A percentile compares a stretch with the other conserved stretches of the same genome.
phyloP scores from a whole-genome alignment of 1,139 yeast genomes.

The Neolecta irregularis region DNA sequence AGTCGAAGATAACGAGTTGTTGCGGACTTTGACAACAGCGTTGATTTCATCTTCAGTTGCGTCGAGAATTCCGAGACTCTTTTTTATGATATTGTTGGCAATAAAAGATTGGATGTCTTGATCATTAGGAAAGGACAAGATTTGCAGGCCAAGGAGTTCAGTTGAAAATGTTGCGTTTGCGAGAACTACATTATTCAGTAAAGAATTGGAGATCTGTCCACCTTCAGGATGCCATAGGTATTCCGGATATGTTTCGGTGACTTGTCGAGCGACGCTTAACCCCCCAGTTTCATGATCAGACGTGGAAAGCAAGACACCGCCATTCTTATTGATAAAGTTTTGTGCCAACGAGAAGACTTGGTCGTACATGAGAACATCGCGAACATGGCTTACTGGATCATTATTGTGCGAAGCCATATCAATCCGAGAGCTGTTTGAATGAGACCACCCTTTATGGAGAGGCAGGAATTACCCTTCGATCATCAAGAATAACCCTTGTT shows the following conservation, averaged over 20 bases:
- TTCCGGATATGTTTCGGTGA: slow-evolving; percentile 41
- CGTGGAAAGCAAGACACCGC: slow-evolving; percentile 60
- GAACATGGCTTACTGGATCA: slow-evolving; percentile 76
- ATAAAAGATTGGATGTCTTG: too few species aligned
- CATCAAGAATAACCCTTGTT: slow-evolving; percentile 63
- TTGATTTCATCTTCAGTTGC: slow-evolving; percentile 36
- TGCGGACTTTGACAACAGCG: slow-evolving; percentile 20
- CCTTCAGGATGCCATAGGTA: slow-evolving; percentile 68
- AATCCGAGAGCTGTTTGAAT: too few species aligned
- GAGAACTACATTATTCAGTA: too few species aligned
- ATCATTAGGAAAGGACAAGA: not conserved
- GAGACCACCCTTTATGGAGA: too few species aligned
- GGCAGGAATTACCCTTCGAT: slow-evolving; percentile 88
- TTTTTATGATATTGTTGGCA: slow-evolving; percentile 38
- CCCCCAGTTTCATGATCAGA: slow-evolving; percentile 94
- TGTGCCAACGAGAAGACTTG: slow-evolving; percentile 55
- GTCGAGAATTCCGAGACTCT: slow-evolving; percentile 47
- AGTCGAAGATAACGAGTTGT: slow-evolving; percentile 14
- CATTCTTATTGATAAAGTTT: slow-evolving; percentile 48
- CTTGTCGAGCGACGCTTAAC: slow-evolving; percentile 58
- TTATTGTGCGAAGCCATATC: slow-evolving; percentile 87
- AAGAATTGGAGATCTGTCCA: too few species aligned
- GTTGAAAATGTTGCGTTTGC: slow-evolving; percentile 55
- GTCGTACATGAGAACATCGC: slow-evolving; percentile 64
- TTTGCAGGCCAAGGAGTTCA: slow-evolving; percentile 30